A percentile compares a stretch with the other conserved stretches of the same genome.
phyloP scores from a whole-genome alignment of 495 filamentous ascomycete species.

The Podospora appendiculata region DNA sequence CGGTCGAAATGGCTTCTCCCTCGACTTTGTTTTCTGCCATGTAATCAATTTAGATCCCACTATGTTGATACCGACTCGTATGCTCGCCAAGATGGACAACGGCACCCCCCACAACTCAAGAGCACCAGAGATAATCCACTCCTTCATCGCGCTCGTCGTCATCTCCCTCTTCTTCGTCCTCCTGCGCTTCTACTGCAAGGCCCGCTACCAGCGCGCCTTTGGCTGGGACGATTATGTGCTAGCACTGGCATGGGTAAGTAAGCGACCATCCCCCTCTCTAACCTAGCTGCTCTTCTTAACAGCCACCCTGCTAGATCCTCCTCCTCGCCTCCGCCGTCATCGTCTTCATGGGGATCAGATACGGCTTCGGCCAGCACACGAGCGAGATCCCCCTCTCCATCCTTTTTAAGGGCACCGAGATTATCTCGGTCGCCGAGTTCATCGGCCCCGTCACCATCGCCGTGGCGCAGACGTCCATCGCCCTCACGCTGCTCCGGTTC shows the following conservation, averaged over 20 bases:
- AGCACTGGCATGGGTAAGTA: background rate
- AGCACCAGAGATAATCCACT: too few species aligned
- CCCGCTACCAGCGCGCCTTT: background rate
- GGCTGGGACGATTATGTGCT: background rate
- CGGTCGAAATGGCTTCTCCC: too few species aligned
- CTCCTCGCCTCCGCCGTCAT: background rate
- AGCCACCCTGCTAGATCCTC: background rate
- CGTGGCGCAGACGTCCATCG: conserved; percentile 6
- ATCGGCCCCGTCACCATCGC: background rate
- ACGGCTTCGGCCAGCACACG: background rate
- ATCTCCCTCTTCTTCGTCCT: background rate
- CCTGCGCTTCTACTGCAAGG: conserved; percentile 1
- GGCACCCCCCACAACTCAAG: too few species aligned
- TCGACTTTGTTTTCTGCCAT: too few species aligned
- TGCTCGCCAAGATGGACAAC: too few species aligned
- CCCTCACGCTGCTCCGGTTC: conserved; percentile 11
- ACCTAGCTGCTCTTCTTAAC: too few species aligned
- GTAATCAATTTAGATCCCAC: too few species aligned
- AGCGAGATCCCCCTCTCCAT: background rate
- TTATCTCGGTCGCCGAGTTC: background rate
- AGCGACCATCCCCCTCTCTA: background rate
- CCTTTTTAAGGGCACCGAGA: background rate
- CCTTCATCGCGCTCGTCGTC: too few species aligned
- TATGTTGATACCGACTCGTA: too few species aligned
- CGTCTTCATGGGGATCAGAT: background rate